Percentiles rank a stretch among this genome's conserved stretches.
phyloP scores from a whole-genome alignment of 164 flowering plant genomes.

The Vitis rupestris region DNA sequence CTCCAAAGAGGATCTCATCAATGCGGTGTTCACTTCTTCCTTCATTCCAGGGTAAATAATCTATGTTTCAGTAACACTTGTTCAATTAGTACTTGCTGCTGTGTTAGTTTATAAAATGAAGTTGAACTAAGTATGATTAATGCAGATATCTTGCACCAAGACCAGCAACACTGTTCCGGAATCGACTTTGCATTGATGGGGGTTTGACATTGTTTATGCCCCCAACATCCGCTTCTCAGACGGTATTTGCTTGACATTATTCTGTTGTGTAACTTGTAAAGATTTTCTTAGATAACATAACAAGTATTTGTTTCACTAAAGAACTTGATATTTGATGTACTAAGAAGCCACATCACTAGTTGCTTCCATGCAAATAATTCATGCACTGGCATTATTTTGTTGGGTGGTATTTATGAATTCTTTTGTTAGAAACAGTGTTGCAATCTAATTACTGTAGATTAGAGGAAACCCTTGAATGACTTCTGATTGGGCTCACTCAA shows the following conservation, averaged over 20 bases:
- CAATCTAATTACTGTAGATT: too few relatives aligned
- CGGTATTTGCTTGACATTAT: constrained; percentile 45
- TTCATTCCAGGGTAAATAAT: constrained; percentile 84
- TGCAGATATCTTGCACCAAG: constrained; percentile 91
- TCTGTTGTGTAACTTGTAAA: not conserved
- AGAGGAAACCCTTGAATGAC: too few relatives aligned
- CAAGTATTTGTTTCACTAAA: not conserved
- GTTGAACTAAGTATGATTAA: not conserved
- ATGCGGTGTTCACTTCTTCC: constrained; percentile 91
- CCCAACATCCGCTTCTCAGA: constrained; percentile 84
- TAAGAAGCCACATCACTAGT: too few relatives aligned
- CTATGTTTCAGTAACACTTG: too few relatives aligned
- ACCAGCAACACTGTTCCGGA: constrained; percentile 85
- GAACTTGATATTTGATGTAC: not conserved
- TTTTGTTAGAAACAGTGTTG: too few relatives aligned
- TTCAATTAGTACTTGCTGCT: not conserved
- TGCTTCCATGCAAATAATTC: too few relatives aligned
- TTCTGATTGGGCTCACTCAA: too few relatives aligned
- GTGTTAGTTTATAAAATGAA: not conserved
- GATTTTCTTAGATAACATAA: not conserved
- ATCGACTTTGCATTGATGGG: constrained; percentile 87
- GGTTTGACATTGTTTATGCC: constrained; percentile 98
- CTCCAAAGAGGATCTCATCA: constrained; percentile 86
- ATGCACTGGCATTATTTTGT: too few relatives aligned
- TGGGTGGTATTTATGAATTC: too few relatives aligned